Evolutionary conservation across 192 early-diverging fungal species (phyloP).

Genomic region (Coemansia sp.): DNA sequence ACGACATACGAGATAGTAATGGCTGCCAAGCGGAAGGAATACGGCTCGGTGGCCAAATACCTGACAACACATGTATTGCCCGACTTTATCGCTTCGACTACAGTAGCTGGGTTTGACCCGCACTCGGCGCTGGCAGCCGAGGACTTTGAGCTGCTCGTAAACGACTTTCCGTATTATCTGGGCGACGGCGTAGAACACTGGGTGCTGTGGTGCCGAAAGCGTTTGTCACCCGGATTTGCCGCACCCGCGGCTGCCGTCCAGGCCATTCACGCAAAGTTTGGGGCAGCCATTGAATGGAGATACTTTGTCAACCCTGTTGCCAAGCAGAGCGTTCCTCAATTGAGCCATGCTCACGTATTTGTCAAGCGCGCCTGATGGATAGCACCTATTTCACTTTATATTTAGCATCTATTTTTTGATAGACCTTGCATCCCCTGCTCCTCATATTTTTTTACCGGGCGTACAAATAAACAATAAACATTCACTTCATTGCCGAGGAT

Average conservation of each 20-base stretch:
- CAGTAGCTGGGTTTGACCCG: slow-evolving; percentile 10
- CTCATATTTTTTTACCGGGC: not conserved
- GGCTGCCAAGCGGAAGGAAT: slow-evolving; percentile 7
- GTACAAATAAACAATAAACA: slow-evolving; percentile 1
- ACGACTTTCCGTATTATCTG: slow-evolving; percentile 48
- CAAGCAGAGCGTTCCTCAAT: slow-evolving; percentile 50
- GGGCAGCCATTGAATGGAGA: slow-evolving; percentile 28
- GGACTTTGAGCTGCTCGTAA: slow-evolving; percentile 35
- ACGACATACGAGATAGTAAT: slow-evolving; percentile 27
- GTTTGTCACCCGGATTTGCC: slow-evolving; percentile 26
- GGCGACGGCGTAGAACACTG: slow-evolving; percentile 46
- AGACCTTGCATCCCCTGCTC: slow-evolving; percentile 9
- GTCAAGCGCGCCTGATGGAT: slow-evolving; percentile 23
- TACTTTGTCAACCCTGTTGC: slow-evolving; percentile 50
- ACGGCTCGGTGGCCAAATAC: slow-evolving; percentile 42
- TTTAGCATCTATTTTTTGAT: not conserved
- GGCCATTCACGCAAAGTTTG: slow-evolving; percentile 23
- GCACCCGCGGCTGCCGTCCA: slow-evolving; percentile 27
- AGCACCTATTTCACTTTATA: not conserved
- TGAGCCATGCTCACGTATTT: slow-evolving; percentile 56
- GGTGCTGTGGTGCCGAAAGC: slow-evolving; percentile 54
- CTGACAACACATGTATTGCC: slow-evolving; percentile 26
- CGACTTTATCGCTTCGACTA: slow-evolving; percentile 27
- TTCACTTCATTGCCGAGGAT: not conserved
- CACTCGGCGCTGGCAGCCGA: slow-evolving; percentile 1